Conservation (phyloP, 129 eudicot species). For the Erigeron canadensis region DNA sequence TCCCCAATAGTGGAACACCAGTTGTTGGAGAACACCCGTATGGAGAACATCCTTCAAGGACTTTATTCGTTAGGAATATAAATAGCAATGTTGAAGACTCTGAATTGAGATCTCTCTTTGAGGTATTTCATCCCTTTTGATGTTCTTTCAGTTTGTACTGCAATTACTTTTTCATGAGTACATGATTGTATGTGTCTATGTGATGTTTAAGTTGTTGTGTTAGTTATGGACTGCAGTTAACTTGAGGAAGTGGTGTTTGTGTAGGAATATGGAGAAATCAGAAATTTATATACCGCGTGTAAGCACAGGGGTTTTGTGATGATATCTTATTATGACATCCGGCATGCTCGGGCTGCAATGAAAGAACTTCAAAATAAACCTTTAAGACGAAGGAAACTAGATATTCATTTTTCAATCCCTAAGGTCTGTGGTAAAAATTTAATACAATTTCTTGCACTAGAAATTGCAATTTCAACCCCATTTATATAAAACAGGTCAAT, state of each 20-base stretch:
- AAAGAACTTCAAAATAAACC: slow-evolving; percentile 83
- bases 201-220: neutral
- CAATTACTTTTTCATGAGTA: neutral
- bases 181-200: neutral
- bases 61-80: slow-evolving; percentile 83
- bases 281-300: slow-evolving; percentile 86
- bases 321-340: slow-evolving; percentile 90
- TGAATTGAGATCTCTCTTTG: slow-evolving; percentile 73
- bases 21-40: slow-evolving; percentile 92
- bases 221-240: neutral
- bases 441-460: neutral
- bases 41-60: slow-evolving; percentile 96
- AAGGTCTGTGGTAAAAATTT: slow-evolving; percentile 48
- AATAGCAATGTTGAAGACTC: slow-evolving; percentile 93
- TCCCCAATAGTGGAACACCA: slow-evolving; percentile 47
- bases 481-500: neutral
- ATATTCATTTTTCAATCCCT: slow-evolving; percentile 95
- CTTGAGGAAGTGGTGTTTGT: slow-evolving; percentile 19
- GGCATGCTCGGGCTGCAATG: slow-evolving; percentile 94
- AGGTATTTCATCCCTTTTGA: slow-evolving; percentile 45
- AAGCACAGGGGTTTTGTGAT: slow-evolving; percentile 97
- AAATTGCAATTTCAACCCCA: neutral
- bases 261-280: slow-evolving; percentile 88
- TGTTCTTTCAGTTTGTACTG: neutral
- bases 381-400: slow-evolving; percentile 81